phyloP scores from a whole-genome alignment of 1,284 basidiomycete species.

The Ceratobasidium sp. region DNA sequence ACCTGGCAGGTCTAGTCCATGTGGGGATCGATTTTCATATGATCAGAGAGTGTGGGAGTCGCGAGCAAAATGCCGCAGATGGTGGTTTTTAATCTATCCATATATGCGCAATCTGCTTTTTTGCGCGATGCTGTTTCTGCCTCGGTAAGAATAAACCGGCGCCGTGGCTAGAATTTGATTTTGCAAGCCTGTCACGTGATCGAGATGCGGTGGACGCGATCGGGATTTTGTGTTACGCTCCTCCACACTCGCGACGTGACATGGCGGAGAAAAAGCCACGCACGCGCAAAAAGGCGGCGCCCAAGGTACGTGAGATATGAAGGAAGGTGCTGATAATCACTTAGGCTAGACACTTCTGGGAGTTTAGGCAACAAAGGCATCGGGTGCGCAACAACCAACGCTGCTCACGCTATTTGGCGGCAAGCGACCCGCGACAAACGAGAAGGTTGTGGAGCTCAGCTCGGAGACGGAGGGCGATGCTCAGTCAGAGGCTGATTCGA shows the following conservation, averaged over 20 bases:
- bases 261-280: conserved; percentile 38
- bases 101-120: conserved; percentile 36
- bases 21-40: conserved; percentile 14
- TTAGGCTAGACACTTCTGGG: not conserved
- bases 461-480: not conserved
- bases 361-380: conserved; percentile 10
- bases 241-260: conserved; percentile 1
- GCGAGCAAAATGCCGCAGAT: conserved; percentile 24
- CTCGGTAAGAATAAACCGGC: not conserved
- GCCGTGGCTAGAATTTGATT: conserved; percentile 4
- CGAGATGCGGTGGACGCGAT: not conserved
- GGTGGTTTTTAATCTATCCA: conserved; percentile 41
- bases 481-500: not conserved
- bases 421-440: conserved; percentile 1
- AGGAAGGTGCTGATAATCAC: not conserved
- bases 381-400: not conserved
- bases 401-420: conserved; percentile 30
- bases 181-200: conserved; percentile 16
- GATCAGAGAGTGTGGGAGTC: not conserved
- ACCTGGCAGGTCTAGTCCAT: conserved; percentile 22
- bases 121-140: not conserved
- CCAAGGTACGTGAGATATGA: conserved; percentile 8
- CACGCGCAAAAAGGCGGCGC: not conserved
- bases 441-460: not conserved
- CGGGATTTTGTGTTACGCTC: conserved; percentile 10